phyloP scores from a whole-genome alignment of 1,139 yeast species.

The Geotrichum restrictum region DNA sequence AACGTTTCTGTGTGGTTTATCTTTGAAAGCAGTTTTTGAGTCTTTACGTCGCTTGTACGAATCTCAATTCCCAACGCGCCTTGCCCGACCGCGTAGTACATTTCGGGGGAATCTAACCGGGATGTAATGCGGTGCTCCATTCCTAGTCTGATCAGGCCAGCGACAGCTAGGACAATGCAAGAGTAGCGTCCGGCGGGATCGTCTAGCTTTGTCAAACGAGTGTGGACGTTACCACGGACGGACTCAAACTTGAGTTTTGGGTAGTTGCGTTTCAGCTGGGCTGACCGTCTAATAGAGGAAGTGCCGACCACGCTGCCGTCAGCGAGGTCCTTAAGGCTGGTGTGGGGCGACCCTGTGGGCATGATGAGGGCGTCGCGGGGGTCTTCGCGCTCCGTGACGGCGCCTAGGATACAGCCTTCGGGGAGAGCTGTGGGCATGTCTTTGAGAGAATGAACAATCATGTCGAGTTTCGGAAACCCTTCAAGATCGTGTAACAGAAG shows the following conservation, averaged over 20 bases:
- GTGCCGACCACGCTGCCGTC: constrained; percentile 87
- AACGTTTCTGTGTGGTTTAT: constrained; percentile 68
- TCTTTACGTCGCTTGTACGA: constrained; percentile 59
- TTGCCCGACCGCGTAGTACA: constrained; percentile 97
- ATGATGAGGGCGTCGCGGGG: constrained; percentile 93
- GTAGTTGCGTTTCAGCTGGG: constrained; percentile 59
- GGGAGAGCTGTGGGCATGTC: constrained; percentile 94
- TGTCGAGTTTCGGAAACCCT: constrained; percentile 67
- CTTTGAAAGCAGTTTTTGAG: constrained; percentile 53
- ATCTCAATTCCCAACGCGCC: constrained; percentile 95
- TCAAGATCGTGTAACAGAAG: constrained; percentile 61
- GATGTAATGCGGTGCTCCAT: constrained; percentile 63
- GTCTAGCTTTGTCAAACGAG: constrained; percentile 75
- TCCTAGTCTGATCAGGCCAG: constrained; percentile 77
- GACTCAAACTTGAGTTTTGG: constrained; percentile 64
- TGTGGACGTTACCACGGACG: constrained; percentile 83
- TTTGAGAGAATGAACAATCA: constrained; percentile 89
- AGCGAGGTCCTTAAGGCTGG: constrained; percentile 67
- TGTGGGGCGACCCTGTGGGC: constrained; percentile 63
- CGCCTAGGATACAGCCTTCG: constrained; percentile 83
- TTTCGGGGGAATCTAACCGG: constrained; percentile 67
- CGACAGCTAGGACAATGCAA: constrained; percentile 86
- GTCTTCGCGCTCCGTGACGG: constrained; percentile 79
- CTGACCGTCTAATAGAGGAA: constrained; percentile 87
- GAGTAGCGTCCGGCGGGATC: constrained; percentile 60